Evolutionary conservation across 2,329 filamentous ascomycete genomes (phyloP).

Genomic region (Alternaria arbusti): DNA sequence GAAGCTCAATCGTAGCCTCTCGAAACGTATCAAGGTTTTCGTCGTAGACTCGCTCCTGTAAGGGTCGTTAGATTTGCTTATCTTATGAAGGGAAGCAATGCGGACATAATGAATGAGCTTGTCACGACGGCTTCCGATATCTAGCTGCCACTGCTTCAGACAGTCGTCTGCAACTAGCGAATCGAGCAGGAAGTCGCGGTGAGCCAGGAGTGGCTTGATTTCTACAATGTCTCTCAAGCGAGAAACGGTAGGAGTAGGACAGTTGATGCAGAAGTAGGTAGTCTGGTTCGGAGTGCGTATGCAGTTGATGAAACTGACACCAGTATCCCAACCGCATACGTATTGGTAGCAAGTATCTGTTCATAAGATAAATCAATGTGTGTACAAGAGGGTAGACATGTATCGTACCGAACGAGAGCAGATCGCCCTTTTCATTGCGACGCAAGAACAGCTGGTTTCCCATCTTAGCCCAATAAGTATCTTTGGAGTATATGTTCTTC

Average conservation of each 20-base stretch:
- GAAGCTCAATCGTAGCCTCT: conserved; percentile 19
- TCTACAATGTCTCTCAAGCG: conserved; percentile 14
- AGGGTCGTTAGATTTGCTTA: too few species aligned
- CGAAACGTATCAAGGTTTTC: conserved; percentile 16
- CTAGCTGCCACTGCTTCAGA: conserved; percentile 25
- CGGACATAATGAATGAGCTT: conserved; percentile 2
- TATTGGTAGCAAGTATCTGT: conserved; percentile 31
- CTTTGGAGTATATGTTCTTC: conserved; percentile 17
- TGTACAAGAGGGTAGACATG: neutral
- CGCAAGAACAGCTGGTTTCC: conserved; percentile 21
- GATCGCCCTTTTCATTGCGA: conserved; percentile 3
- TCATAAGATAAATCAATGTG: neutral
- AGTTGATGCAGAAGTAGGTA: conserved; percentile 34
- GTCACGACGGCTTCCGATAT: conserved; percentile 21
- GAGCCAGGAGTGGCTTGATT: conserved; percentile 4
- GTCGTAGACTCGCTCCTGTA: conserved; percentile 16
- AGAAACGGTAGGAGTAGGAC: conserved; percentile 12
- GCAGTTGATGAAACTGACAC: conserved; percentile 26
- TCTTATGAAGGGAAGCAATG: neutral
- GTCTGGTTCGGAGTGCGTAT: conserved; percentile 11
- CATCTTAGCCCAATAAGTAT: conserved; percentile 34
- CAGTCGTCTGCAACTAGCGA: conserved; percentile 25
- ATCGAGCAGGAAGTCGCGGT: conserved; percentile 30
- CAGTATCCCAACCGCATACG: conserved; percentile 27
- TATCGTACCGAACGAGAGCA: conserved; percentile 22